phyloP scores from a whole-genome alignment of 257 asterid genomes.

The Anisodus acutangulus region DNA sequence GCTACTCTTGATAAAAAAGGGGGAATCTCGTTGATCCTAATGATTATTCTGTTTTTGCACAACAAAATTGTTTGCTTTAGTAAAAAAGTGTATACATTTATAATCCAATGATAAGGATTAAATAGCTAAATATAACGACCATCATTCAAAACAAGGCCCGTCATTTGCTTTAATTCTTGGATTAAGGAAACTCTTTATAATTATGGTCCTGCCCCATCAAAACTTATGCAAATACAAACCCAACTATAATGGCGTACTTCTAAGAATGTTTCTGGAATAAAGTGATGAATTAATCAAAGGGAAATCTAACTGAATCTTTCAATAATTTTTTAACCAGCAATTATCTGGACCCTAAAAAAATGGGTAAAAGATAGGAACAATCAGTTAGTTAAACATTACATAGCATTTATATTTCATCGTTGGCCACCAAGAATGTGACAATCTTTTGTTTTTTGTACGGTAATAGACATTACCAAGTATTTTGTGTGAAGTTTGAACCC shows the following conservation, averaged over 20 bases:
- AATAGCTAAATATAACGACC: constrained; percentile 7
- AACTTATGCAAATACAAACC: constrained; percentile 9
- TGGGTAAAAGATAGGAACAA: not conserved
- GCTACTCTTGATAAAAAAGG: not conserved
- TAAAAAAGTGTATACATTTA: not conserved
- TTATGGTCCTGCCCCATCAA: constrained; percentile 1
- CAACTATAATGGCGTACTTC: not conserved
- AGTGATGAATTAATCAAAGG: not conserved
- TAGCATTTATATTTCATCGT: not conserved
- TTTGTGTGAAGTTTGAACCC: not conserved
- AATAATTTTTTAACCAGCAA: not conserved
- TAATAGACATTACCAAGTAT: too few species aligned
- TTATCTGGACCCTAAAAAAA: not conserved
- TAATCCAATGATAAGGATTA: constrained; percentile 16
- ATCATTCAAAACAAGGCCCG: constrained; percentile 16
- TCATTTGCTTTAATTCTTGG: constrained; percentile 14
- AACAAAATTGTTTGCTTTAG: not conserved
- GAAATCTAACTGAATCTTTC: not conserved
- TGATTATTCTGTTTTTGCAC: not conserved
- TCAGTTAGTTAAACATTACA: not conserved
- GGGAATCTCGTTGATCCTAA: not conserved
- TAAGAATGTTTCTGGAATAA: not conserved
- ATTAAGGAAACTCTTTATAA: constrained; percentile 1
- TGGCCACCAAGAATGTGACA: not conserved
- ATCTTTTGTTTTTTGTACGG: not conserved